Evolutionary conservation across 805 yeast genomes (phyloP), one percentile per base, ranked within the genome.

Genomic region (Lipomyces sp.): DNA sequence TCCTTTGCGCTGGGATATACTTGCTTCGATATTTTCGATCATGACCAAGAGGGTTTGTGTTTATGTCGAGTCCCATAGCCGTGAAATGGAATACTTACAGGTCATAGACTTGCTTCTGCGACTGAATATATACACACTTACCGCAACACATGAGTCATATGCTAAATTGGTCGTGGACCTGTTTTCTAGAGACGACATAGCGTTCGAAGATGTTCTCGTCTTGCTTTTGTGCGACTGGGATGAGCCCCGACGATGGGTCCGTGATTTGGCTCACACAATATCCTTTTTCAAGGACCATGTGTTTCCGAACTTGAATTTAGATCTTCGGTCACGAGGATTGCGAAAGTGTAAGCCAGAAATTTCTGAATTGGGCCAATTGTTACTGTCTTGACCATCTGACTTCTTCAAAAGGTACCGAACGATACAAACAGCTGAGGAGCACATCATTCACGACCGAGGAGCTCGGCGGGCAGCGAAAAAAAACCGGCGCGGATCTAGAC

Each of bases 1-100:
- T 26, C 29, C 10, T 48, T 61, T 37, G 61, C 59, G 3, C 43
- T 62, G 32, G 66, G 68, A 14, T 65, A 64, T 45, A 39, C 61
- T 13, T 65, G 49, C 45, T 23, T 58, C 6, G 67, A 63, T 16
- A 59, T 62, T 32, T 39, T 41, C 16, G 67, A 64, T 39, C 50
- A 45, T 2, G 60, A 63, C 13, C 61, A 58, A 21, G 61, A 52
- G 18, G 61, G 63, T 42, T 43, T 10, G 45, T 22, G 16, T 4
- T 13, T 16, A 28, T 22, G 32, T 6, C 4, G 4, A 14, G 1
- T 23, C 4, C 19, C 21, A 19, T 2, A 24, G 4, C 31, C 21
- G 19, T 22, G 22, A 11, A 28, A 41, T 34, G 16, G 22, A 11
- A 22, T 10, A 19, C 14, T 28, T 14, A 22, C 43, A 45, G 18